Percentiles rank a stretch among this genome's conserved stretches.
Conservation (phyloP, 169 alveolate species). For the Toxoplasma gondii region DNA sequence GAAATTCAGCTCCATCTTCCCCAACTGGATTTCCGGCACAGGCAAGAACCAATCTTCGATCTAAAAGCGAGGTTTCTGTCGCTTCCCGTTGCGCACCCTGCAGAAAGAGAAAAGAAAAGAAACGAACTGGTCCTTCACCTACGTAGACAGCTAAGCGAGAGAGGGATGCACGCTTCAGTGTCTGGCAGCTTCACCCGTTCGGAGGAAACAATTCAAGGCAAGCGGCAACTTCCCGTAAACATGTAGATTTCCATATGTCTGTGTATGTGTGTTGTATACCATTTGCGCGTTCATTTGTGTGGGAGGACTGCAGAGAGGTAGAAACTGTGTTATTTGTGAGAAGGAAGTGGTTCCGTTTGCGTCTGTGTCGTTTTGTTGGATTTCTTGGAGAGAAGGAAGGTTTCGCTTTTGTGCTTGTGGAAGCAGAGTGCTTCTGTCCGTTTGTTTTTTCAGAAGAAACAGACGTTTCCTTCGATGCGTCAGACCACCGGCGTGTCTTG, state of each 20-base stretch:
- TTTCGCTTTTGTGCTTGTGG: not conserved
- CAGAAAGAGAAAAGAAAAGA: too few relatives aligned
- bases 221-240: too few relatives aligned
- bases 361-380: too few relatives aligned
- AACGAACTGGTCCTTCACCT: too few relatives aligned
- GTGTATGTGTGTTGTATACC: slow-evolving; percentile 25
- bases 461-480: not conserved
- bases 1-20: slow-evolving; percentile 27
- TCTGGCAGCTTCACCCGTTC: not conserved
- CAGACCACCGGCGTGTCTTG: not conserved
- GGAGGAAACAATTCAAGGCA: too few relatives aligned
- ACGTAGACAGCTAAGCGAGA: not conserved
- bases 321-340: too few relatives aligned
- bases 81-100: not conserved
- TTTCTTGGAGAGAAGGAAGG: too few relatives aligned
- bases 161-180: not conserved
- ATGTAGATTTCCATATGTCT: not conserved
- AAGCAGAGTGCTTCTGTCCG: not conserved
- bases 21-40: slow-evolving; percentile 32
- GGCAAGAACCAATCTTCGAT: not conserved
- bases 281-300: too few relatives aligned
- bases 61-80: not conserved
- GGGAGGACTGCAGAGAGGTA: too few relatives aligned
- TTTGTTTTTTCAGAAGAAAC: not conserved
- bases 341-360: too few relatives aligned